These are phyloP conservation scores for Fragilaria crotonensis DNA, from an alignment of 108 stramenopile species.

Conservation along the genomic window DNA sequence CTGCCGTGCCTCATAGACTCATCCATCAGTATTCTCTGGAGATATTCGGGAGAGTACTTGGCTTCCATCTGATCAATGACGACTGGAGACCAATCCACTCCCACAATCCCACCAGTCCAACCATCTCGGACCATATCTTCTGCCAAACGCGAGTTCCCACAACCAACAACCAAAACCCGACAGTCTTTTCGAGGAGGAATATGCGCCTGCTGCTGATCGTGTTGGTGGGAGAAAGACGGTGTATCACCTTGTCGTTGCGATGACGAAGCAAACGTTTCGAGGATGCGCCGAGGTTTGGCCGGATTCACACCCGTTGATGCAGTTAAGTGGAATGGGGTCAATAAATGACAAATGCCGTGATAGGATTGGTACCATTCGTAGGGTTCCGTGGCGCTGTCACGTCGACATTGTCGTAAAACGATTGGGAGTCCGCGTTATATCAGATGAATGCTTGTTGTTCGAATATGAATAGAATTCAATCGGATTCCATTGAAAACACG, in stretches of 20 bases:
- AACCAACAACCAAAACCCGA: conserved; percentile 46
- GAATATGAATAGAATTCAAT: no score
- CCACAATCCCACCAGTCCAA: conserved; percentile 50
- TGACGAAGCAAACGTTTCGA: not conserved
- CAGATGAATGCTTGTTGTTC: no score
- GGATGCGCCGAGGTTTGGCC: not conserved
- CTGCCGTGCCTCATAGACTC: no score
- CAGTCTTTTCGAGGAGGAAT: conserved; percentile 33
- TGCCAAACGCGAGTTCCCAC: conserved; percentile 52
- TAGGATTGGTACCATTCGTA: conserved; percentile 37
- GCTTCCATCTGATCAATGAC: conserved; percentile 63
- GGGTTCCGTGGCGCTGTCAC: conserved; percentile 15
- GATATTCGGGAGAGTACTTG: conserved; percentile 32
- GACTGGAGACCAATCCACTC: conserved; percentile 66
- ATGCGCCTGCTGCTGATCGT: not conserved
- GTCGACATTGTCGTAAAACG: not conserved
- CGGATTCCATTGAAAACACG: no score
- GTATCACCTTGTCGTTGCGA: not conserved
- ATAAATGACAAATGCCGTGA: conserved; percentile 20
- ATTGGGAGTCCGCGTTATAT: no score
- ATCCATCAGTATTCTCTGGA: not conserved
- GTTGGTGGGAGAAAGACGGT: not conserved
- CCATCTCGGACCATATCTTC: conserved; percentile 62
- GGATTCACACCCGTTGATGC: not conserved
- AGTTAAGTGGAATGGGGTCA: conserved; percentile 20